phyloP scores from a whole-genome alignment of 176 grass and related monocot genomes.

The Aegilops longissima region DNA sequence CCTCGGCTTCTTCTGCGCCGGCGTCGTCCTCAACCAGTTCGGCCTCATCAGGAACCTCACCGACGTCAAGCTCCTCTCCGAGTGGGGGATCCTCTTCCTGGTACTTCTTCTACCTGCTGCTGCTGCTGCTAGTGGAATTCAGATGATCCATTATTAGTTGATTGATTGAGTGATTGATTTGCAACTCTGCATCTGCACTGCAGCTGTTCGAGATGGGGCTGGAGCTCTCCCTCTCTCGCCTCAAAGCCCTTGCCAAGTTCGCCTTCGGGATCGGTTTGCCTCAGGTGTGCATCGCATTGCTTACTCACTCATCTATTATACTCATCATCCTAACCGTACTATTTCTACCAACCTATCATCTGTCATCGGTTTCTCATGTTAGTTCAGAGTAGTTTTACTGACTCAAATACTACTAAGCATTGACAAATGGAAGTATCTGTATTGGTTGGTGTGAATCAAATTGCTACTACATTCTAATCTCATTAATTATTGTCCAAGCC shows the following conservation, averaged over 20 bases:
- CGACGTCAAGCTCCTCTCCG: slow-evolving; percentile 94
- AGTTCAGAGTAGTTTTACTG: neutral
- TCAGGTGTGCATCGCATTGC: slow-evolving; percentile 46
- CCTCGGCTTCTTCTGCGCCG: slow-evolving; percentile 95
- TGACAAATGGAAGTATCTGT: neutral
- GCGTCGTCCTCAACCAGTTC: slow-evolving; percentile 95
- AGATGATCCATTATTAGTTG: neutral
- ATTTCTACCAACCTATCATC: neutral
- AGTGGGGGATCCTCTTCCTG: slow-evolving; percentile 99
- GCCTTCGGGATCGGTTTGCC: slow-evolving; percentile 95
- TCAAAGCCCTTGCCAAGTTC: slow-evolving; percentile 94
- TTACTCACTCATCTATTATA: neutral
- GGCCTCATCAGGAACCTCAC: slow-evolving; percentile 96
- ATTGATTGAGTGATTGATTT: neutral
- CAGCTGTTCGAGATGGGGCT: slow-evolving; percentile 99
- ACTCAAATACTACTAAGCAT: neutral
- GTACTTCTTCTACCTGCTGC: neutral
- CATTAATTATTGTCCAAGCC: neutral
- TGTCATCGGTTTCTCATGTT: neutral
- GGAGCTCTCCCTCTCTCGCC: slow-evolving; percentile 88
- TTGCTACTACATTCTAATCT: neutral
- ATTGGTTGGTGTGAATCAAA: neutral
- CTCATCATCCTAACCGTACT: neutral
- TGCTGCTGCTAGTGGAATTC: neutral
- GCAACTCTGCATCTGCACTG: slow-evolving; percentile 29